Evolutionary conservation across 805 yeast genomes (phyloP).

Genomic region (Zygotorulaspora danielsina): DNA sequence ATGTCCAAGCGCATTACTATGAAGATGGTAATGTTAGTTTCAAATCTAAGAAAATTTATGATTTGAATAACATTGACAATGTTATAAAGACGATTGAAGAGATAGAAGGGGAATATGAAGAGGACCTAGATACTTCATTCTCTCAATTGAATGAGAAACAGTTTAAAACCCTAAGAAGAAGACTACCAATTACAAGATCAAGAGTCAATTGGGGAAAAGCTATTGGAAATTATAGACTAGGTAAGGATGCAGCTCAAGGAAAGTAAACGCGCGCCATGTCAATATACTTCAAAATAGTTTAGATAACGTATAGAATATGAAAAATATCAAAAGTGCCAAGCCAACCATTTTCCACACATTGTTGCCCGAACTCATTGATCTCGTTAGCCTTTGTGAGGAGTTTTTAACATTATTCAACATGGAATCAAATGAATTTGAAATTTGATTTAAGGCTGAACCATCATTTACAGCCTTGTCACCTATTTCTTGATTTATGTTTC

Average conservation of each 20-base stretch:
- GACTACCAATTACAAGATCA: constrained; percentile 85
- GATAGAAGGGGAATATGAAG: constrained; percentile 58
- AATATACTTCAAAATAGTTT: constrained; percentile 39
- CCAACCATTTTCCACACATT: constrained; percentile 57
- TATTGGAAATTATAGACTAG: constrained; percentile 82
- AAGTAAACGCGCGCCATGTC: constrained; percentile 14
- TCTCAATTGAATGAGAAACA: constrained; percentile 68
- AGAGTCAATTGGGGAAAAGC: constrained; percentile 95
- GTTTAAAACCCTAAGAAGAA: constrained; percentile 83
- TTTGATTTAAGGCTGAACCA: constrained; percentile 37
- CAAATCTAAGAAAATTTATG: constrained; percentile 42
- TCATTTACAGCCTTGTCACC: constrained; percentile 60
- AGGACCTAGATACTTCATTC: constrained; percentile 57
- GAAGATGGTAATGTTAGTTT: constrained; percentile 95
- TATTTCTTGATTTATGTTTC: constrained; percentile 64
- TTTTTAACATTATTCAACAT: constrained; percentile 47
- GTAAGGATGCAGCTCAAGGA: constrained; percentile 64
- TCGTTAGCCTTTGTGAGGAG: constrained; percentile 48
- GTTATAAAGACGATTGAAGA: constrained; percentile 46
- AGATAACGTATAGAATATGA: constrained; percentile 52
- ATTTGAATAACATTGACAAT: constrained; percentile 20
- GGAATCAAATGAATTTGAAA: constrained; percentile 49
- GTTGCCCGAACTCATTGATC: constrained; percentile 57
- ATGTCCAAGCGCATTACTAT: constrained; percentile 80
- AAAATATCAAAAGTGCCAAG: constrained; percentile 49